phyloP scores from a whole-genome alignment of 2,329 filamentous ascomycete genomes.

The Rhynchosporium graminicola region DNA sequence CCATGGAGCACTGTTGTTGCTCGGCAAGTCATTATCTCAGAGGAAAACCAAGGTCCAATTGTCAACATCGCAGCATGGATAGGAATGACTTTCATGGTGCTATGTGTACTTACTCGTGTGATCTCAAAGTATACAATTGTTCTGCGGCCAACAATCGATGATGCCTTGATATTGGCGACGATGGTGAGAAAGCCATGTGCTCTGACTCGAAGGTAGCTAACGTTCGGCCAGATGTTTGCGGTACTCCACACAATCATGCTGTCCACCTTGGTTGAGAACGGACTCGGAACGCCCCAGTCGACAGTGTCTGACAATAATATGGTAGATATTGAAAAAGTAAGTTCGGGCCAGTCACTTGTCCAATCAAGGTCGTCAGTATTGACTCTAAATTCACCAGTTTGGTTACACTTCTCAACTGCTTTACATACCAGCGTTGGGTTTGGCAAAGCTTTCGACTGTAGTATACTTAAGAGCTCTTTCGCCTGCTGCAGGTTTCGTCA shows the following conservation, averaged over 20 bases:
- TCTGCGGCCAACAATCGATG: slow-evolving; percentile 23
- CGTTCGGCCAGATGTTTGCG: slow-evolving; percentile 14
- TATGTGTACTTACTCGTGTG: slow-evolving; percentile 42
- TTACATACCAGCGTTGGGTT: slow-evolving; percentile 35
- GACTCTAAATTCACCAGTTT: slow-evolving; percentile 21
- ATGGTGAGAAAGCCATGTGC: slow-evolving; percentile 27
- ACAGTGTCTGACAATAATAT: slow-evolving; percentile 17
- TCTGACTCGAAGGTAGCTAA: background rate
- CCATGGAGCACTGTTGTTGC: slow-evolving; percentile 2
- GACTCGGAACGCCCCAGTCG: slow-evolving; percentile 25
- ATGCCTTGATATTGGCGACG: slow-evolving; percentile 22
- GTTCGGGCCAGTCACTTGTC: background rate
- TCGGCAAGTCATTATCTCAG: slow-evolving; percentile 41
- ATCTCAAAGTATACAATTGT: slow-evolving; percentile 32
- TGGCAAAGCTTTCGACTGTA: slow-evolving; percentile 37
- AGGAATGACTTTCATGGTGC: slow-evolving; percentile 42
- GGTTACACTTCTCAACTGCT: slow-evolving; percentile 37
- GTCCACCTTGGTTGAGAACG: slow-evolving; percentile 24
- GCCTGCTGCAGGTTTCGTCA: slow-evolving; percentile 22
- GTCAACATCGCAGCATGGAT: slow-evolving; percentile 44
- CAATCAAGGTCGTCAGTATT: background rate
- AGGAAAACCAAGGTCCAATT: slow-evolving; percentile 43
- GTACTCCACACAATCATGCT: slow-evolving; percentile 9
- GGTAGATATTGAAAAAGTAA: slow-evolving; percentile 8
- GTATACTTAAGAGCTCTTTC: slow-evolving; percentile 32